Percentiles rank a stretch among this genome's conserved stretches.
phyloP scores from a whole-genome alignment of 305 asterid genomes.

The Fraxinus sp. region DNA sequence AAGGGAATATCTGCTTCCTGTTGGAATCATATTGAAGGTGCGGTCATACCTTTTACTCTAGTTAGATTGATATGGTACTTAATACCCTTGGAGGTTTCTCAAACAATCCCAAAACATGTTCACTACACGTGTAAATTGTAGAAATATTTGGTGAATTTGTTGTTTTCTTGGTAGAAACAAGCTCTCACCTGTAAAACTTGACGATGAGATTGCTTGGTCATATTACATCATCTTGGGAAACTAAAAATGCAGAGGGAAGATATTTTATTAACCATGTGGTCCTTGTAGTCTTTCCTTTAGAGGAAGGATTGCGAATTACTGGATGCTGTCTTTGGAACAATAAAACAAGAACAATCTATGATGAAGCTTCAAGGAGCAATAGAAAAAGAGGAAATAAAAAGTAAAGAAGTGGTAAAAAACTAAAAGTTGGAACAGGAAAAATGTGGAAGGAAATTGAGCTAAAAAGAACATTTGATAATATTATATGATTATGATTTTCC shows the following conservation, averaged over 20 bases:
- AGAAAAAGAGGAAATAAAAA: background rate
- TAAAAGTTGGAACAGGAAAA: background rate
- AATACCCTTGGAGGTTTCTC: conserved; percentile 5
- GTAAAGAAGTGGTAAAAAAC: conserved; percentile 3
- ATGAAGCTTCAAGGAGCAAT: conserved; percentile 8
- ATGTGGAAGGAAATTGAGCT: conserved; percentile 13
- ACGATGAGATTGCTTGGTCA: conserved; percentile 7
- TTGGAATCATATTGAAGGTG: conserved; percentile 89
- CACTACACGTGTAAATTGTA: background rate
- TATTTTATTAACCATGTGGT: conserved; percentile 3
- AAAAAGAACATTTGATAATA: background rate
- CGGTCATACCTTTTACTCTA: conserved; percentile 24
- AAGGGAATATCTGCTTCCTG: conserved; percentile 91
- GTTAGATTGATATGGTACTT: conserved; percentile 19
- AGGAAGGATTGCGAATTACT: background rate
- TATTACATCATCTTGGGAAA: conserved; percentile 17
- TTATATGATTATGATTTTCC: background rate
- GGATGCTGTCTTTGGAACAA: background rate
- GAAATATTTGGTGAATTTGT: background rate
- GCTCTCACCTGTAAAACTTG: conserved; percentile 11
- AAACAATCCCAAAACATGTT: conserved; percentile 5
- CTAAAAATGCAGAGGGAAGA: background rate
- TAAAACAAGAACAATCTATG: background rate
- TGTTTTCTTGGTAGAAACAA: conserved; percentile 2
- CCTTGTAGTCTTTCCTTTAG: conserved; percentile 16